Conservation (phyloP, 2,329 filamentous ascomycete species). For the Cercospora zeina region DNA sequence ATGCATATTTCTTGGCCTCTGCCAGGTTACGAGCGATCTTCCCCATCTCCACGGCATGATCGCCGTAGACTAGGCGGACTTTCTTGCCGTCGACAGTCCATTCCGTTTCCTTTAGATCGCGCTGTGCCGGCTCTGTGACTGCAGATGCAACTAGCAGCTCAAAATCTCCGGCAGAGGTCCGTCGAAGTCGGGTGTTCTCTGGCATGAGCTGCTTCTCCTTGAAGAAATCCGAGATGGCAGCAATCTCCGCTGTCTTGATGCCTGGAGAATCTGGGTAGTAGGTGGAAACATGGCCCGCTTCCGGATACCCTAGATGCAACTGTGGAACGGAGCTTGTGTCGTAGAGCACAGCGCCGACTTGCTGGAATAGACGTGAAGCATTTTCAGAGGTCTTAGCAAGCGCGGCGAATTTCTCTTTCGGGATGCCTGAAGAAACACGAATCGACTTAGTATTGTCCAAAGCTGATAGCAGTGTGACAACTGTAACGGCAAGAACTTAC, state of each 20-base stretch:
- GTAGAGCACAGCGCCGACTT: conserved; percentile 50
- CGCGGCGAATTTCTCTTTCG: conserved; percentile 47
- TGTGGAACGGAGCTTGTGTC: conserved; percentile 45
- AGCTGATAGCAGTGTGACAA: background rate
- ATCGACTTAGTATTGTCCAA: background rate
- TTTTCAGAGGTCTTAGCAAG: conserved; percentile 46
- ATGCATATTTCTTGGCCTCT: conserved; percentile 51
- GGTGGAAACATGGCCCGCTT: conserved; percentile 51
- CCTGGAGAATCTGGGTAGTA: conserved; percentile 54
- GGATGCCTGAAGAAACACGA: conserved; percentile 31
- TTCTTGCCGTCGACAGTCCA: conserved; percentile 53
- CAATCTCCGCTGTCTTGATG: conserved; percentile 53
- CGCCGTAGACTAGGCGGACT: conserved; percentile 49
- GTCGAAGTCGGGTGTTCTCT: conserved; percentile 53
- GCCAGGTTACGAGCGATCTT: conserved; percentile 50
- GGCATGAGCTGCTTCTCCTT: conserved; percentile 51
- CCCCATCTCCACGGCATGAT: conserved; percentile 50
- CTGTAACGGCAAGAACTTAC: conserved; percentile 23
- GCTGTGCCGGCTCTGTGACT: conserved; percentile 43
- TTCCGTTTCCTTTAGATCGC: conserved; percentile 48
- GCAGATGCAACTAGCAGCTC: conserved; percentile 54
- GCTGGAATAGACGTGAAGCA: conserved; percentile 45
- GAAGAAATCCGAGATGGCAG: conserved; percentile 49
- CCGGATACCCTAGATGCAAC: conserved; percentile 54
- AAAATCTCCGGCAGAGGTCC: conserved; percentile 47